phyloP scores from a whole-genome alignment of 2,329 filamentous ascomycete genomes.

The Neonectria hederae region DNA sequence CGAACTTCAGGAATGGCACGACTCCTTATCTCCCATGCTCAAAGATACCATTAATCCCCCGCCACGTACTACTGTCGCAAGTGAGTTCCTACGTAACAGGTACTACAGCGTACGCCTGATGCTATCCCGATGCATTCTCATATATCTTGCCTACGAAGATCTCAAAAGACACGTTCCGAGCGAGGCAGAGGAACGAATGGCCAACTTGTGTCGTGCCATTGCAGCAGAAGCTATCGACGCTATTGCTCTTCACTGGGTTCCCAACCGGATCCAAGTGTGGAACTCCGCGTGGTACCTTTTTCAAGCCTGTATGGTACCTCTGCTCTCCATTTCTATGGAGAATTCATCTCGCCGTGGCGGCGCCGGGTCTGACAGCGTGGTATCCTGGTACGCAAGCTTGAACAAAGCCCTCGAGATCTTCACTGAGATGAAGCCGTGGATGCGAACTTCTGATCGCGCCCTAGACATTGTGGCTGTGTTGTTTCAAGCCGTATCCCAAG shows the following conservation, averaged over 20 bases:
- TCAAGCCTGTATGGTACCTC: slow-evolving; percentile 45
- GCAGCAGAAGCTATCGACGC: slow-evolving; percentile 45
- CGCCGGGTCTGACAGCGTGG: neutral
- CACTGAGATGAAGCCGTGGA: slow-evolving; percentile 19
- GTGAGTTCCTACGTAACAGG: slow-evolving; percentile 44
- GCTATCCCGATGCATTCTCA: slow-evolving; percentile 35
- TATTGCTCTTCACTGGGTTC: slow-evolving; percentile 45
- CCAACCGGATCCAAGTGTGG: slow-evolving; percentile 46
- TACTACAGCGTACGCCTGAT: slow-evolving; percentile 44
- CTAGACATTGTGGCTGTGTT: slow-evolving; percentile 18
- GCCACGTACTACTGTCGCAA: slow-evolving; percentile 38
- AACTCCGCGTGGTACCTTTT: slow-evolving; percentile 47
- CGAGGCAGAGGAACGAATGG: slow-evolving; percentile 27
- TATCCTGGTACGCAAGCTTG: slow-evolving; percentile 8
- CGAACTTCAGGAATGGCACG: slow-evolving; percentile 43
- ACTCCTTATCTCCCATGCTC: slow-evolving; percentile 33
- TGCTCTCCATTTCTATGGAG: slow-evolving; percentile 44
- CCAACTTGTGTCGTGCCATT: slow-evolving; percentile 39
- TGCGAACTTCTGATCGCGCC: slow-evolving; percentile 18
- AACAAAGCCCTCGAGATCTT: slow-evolving; percentile 17
- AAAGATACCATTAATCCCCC: slow-evolving; percentile 37
- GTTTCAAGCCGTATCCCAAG: slow-evolving; percentile 17
- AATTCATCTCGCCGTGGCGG: neutral
- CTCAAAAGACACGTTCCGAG: slow-evolving; percentile 24
- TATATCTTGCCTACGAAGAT: slow-evolving; percentile 33